Base-by-base conservation (phyloP, 306 rosid genomes). In the Mucuna pruriens region DNA sequence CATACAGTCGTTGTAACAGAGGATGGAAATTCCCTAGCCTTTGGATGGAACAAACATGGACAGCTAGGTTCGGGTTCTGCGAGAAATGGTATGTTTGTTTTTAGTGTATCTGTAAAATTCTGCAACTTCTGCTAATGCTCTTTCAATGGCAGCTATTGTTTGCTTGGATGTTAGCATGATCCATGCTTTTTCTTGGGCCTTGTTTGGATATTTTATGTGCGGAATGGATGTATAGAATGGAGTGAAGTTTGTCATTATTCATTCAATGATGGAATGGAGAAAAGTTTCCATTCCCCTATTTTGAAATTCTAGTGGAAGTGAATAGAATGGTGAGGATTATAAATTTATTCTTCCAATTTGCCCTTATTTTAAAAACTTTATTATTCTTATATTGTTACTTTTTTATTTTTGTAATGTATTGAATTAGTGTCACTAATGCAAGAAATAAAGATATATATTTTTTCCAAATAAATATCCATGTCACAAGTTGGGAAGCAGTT, bases 11-110 rank as follows among this genome's bases (percentile, higher is more conserved):
- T 91, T 69, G 88, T 89, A 45, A 92, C 98, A 0, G 96, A 89
- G 8, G 98, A 95, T 72, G 97, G 97, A 9, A 87, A 84, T 42
- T 93, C 99, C 61, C 86, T 95, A 11, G 85, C 98, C n/a, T 95
- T 95, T 78, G 99, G 99, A 40, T 93, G 98, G 98, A 95, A 95
- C 86, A 95, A 95, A 83, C 99, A 95, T 26, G 99, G 99, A 52
- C 99, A 95, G 82, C 88, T 95, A 75, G 99, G 98, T 79, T 86
- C 96, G 0, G 99, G 98, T 67, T 90, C 98, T 23, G 84, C 7
- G 0, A 89, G 58, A 86, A 91, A 88, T 93, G 98, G 99, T 95
- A 83, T 76, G 87, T 79, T 65, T 23, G 62, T 31, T 39, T 54
- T 48, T 34, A 11, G n/a, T 23, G 78, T 69, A 75, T 68, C 12